Conservation (phyloP, 495 filamentous ascomycete species). For the Annulohypoxylon moriforme region DNA sequence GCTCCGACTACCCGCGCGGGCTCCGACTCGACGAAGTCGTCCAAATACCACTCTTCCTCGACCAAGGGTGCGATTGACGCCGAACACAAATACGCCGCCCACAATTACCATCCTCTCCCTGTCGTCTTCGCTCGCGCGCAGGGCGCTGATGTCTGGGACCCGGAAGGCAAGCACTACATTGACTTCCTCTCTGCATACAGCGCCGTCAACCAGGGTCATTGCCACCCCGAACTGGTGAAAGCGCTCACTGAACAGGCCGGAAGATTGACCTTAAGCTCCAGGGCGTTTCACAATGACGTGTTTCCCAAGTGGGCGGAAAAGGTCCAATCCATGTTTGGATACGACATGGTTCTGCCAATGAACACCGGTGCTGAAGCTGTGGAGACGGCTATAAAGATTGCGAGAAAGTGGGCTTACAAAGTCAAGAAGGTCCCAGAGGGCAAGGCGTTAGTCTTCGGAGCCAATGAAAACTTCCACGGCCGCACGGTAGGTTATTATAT, state of each 20-base stretch:
- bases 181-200: slow-evolving; percentile 98
- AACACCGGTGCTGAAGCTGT: slow-evolving; percentile 99
- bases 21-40: slow-evolving; percentile 50
- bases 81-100: slow-evolving; percentile 88
- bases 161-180: slow-evolving; percentile 95
- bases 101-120: slow-evolving; percentile 99
- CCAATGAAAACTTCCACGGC: slow-evolving; percentile 94
- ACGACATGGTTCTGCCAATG: slow-evolving; percentile 99
- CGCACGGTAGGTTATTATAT: slow-evolving; percentile 75
- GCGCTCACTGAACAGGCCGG: slow-evolving; percentile 91
- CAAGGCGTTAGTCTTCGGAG: slow-evolving; percentile 86
- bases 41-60: slow-evolving; percentile 80
- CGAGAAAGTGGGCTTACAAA: slow-evolving; percentile 99
- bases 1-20: slow-evolving; percentile 48
- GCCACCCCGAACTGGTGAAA: slow-evolving; percentile 93
- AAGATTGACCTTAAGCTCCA: slow-evolving; percentile 90
- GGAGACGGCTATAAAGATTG: slow-evolving; percentile 97
- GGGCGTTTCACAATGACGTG: slow-evolving; percentile 99
- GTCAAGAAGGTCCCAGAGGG: slow-evolving; percentile 88
- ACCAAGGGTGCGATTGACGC: slow-evolving; percentile 81
- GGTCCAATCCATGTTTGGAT: slow-evolving; percentile 86
- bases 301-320: slow-evolving; percentile 97
- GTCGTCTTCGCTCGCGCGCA: slow-evolving; percentile 86
- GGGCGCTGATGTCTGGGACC: slow-evolving; percentile 94
- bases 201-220: slow-evolving; percentile 98